Percentiles rank a stretch among this genome's conserved stretches.
Conservation (phyloP, 2,329 filamentous ascomycete genomes). For the Didymella lethalis region DNA sequence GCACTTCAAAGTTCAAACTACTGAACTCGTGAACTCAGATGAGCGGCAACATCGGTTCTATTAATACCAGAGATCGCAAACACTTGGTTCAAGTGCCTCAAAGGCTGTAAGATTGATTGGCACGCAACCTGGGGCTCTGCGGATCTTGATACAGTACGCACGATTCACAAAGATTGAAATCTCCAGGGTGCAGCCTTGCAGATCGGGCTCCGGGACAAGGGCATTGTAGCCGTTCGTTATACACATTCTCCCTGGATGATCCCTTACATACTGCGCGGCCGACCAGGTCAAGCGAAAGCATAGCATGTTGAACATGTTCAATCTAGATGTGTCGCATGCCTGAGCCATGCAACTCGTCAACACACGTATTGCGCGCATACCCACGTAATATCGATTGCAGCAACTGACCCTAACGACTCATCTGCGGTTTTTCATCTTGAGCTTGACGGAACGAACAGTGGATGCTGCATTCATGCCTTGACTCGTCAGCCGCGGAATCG, state of each 20-base stretch:
- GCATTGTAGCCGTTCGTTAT: background rate
- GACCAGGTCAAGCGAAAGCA: constrained; percentile 3
- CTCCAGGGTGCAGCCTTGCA: constrained; percentile 10
- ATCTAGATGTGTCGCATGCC: constrained; percentile 4
- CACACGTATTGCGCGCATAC: too few species aligned
- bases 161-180: constrained; percentile 10
- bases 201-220: background rate
- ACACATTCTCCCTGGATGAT: background rate
- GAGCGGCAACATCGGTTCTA: constrained; percentile 1
- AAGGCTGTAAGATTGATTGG: background rate
- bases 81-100: background rate
- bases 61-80: constrained; percentile 1
- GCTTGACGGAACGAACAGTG: background rate
- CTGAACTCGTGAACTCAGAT: background rate
- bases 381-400: too few species aligned
- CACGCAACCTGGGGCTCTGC: constrained; percentile 12
- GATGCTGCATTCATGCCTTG: background rate
- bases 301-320: background rate
- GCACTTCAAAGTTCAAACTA: background rate
- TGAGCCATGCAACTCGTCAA: background rate
- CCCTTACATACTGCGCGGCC: constrained; percentile 8
- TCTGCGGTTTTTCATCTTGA: background rate
- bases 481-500: constrained; percentile 2
- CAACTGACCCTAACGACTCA: background rate
- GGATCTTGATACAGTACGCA: constrained; percentile 4